Percentiles rank a stretch among this genome's conserved stretches.
phyloP scores from a whole-genome alignment of 2,329 filamentous ascomycete species.

The Decorospora gaudefroyi region DNA sequence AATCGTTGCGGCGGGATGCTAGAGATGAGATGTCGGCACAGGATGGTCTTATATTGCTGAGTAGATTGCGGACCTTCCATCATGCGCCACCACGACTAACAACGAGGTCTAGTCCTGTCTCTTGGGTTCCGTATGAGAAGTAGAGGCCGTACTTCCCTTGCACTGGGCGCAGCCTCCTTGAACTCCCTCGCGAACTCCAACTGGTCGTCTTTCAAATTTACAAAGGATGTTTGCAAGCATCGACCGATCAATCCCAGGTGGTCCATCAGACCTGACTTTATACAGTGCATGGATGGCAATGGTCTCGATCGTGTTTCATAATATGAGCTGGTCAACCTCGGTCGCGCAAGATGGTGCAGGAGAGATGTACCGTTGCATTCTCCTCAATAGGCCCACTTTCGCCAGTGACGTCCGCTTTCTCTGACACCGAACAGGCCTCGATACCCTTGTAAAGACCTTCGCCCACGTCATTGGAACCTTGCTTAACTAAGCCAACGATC shows the following conservation, averaged over 20 bases:
- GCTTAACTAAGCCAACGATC: slow-evolving; percentile 5
- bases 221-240: slow-evolving; percentile 43
- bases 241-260: slow-evolving; percentile 58
- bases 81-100: slow-evolving; percentile 57
- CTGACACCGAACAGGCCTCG: slow-evolving; percentile 9
- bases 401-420: too few species aligned
- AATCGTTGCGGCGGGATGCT: slow-evolving; percentile 52
- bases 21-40: slow-evolving; percentile 56
- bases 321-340: too few species aligned
- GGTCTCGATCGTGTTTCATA: too few species aligned
- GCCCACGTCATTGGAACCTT: slow-evolving; percentile 13
- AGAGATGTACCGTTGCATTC: too few species aligned
- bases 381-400: too few species aligned
- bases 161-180: slow-evolving; percentile 37
- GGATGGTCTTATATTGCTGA: slow-evolving; percentile 47
- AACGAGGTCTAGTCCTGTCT: slow-evolving; percentile 51
- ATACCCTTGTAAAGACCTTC: neutral
- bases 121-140: slow-evolving; percentile 40
- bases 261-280: slow-evolving; percentile 31
- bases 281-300: too few species aligned
- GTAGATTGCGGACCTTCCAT: slow-evolving; percentile 45
- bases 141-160: slow-evolving; percentile 27
- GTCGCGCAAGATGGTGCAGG: too few species aligned
- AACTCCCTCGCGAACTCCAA: slow-evolving; percentile 44
- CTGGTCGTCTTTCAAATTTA: slow-evolving; percentile 52